These are phyloP conservation scores for Aspergillus pseudotamarii DNA, from an alignment of 2,329 filamentous ascomycete species.

Conservation along the genomic window DNA sequence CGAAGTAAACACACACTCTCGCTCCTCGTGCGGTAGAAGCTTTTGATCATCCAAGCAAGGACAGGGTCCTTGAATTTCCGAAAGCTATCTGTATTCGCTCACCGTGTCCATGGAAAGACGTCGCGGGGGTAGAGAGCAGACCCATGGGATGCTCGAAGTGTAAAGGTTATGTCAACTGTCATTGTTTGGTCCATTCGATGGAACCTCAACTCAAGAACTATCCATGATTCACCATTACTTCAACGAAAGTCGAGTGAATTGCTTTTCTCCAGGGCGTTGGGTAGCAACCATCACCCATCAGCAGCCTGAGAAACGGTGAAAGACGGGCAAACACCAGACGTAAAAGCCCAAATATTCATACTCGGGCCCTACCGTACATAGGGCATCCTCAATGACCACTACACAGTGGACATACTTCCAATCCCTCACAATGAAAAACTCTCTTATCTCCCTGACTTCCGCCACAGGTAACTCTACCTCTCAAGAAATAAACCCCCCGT, in stretches of 20 bases:
- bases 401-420: background rate
- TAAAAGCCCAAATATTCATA: background rate
- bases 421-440: background rate
- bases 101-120: background rate
- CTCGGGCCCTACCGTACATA: background rate
- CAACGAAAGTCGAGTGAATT: background rate
- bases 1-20: background rate
- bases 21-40: background rate
- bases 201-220: background rate
- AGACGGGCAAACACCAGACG: background rate
- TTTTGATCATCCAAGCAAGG: background rate
- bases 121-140: background rate
- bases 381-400: background rate
- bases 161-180: background rate
- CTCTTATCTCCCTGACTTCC: background rate
- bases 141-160: background rate
- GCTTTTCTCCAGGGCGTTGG: background rate
- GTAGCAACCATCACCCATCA: background rate
- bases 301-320: background rate
- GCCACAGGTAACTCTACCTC: too few relatives aligned
- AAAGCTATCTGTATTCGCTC: background rate
- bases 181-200: background rate
- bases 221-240: constrained; percentile 4
- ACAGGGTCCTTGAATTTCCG: background rate
- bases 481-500: background rate